Evolutionary conservation across 768 basidiomycete genomes (phyloP), one percentile per base, ranked within the genome.

Genomic region (Leccinum subgranulosum): DNA sequence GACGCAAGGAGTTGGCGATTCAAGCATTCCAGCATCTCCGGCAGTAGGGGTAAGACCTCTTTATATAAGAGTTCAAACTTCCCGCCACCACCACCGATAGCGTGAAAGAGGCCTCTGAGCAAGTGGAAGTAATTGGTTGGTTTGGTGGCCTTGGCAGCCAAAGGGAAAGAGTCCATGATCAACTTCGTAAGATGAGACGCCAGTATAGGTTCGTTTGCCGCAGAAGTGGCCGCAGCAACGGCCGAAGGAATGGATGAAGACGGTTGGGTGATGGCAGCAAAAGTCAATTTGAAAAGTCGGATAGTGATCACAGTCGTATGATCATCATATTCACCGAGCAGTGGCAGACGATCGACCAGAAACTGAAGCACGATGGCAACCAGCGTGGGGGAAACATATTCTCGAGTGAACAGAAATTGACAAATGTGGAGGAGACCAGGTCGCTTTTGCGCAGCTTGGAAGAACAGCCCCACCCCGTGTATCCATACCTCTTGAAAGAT

Each of bases 401-500:
- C 92, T 62, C 92, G 85, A 50, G 75, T 77, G 66, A 98, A 90
- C 21, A 98, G 83, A 36, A 83, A 77, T 68, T 96, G 92, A 57
- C 92, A 88, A 49, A 98, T 84, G 62, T 88, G 87, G 65, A 96
- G 84, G 48, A 97, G 80, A 57, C 86, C 76, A 19, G 88, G 84
- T 51, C 93, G 88, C 63, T 87, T 86, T 61, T 86, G 81, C 0
- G 87, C 84, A 61, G 83, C 83, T 63, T 88, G 81, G 70, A 97
- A 89, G 77, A 95, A 97, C 70, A 94, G 88, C 27, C 86, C 87
- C 75, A 98, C 89, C 69, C 93, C 89, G 69, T 85, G 86, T 34
- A 90, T 93, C 94, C 95, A 96, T 31, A 98, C 91, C 74, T 97
- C 94, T 71, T 96, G 90, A 70, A 97, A 95, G 59, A 95, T 88